These are phyloP conservation scores for Cladophialophora exuberans DNA, from an alignment of 2,329 filamentous ascomycete species.

Conservation along the genomic window DNA sequence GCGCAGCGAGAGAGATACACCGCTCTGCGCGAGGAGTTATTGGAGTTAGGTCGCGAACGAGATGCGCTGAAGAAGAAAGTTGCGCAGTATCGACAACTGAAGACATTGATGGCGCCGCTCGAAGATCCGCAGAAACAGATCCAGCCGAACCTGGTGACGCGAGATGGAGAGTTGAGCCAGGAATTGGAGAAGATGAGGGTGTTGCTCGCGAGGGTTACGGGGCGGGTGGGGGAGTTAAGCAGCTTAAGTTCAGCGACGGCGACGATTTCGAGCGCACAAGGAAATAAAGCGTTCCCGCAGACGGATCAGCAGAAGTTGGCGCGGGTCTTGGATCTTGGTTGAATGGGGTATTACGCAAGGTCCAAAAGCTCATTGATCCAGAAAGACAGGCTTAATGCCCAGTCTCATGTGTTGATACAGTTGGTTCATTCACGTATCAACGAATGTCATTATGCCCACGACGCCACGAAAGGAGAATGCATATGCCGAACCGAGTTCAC, in stretches of 20 bases:
- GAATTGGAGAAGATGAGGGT: conserved; percentile 56
- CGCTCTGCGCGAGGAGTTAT: conserved; percentile 47
- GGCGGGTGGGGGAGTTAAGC: conserved; percentile 39
- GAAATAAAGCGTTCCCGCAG: conserved; percentile 18
- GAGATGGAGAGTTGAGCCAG: conserved; percentile 53
- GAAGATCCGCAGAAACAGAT: conserved; percentile 53
- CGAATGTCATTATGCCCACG: neutral
- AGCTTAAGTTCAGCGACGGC: neutral
- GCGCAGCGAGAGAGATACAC: conserved; percentile 41
- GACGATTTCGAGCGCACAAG: conserved; percentile 3
- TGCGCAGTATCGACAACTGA: conserved; percentile 51
- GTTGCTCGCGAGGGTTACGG: conserved; percentile 48
- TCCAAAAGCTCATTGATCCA: neutral
- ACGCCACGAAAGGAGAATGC: conserved; percentile 13
- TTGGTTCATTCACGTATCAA: neutral
- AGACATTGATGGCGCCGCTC: conserved; percentile 54
- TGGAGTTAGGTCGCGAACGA: conserved; percentile 49
- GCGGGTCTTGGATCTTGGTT: conserved; percentile 44
- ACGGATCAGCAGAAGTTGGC: conserved; percentile 39
- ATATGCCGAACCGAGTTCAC: conserved; percentile 16
- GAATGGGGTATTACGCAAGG: conserved; percentile 19
- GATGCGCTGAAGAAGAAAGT: conserved; percentile 51
- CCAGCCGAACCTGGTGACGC: conserved; percentile 59
- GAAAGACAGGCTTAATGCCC: neutral
- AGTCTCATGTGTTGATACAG: conserved; percentile 8